These are phyloP conservation scores for Cicer bijugum DNA, from an alignment of 306 rosid species.

Conservation along the genomic window DNA sequence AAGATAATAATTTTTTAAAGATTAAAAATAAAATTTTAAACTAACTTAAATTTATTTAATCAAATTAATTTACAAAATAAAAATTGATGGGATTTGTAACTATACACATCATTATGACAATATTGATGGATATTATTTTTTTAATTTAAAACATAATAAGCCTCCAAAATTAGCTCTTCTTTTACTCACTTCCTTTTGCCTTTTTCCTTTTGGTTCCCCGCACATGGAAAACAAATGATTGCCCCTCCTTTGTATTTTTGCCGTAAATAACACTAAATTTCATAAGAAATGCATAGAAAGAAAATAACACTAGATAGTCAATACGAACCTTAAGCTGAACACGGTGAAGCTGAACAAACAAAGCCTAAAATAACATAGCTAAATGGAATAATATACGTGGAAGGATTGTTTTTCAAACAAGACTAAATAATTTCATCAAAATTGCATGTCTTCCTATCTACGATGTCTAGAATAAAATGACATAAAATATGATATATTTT, in stretches of 20 bases:
- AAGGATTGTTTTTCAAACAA: neutral
- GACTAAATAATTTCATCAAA: neutral
- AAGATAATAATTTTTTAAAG: no score
- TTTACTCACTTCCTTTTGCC: neutral
- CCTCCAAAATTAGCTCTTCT: neutral
- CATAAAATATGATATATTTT: no score
- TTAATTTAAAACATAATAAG: neutral
- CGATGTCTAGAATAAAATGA: neutral
- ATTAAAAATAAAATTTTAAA: no score
- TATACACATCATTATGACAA: no score
- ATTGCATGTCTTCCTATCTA: neutral
- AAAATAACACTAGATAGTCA: neutral
- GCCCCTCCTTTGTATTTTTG: conserved; percentile 4
- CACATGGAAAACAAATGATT: conserved; percentile 42
- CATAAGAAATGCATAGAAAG: neutral
- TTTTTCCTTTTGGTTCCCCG: neutral
- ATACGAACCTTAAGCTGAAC: no score
- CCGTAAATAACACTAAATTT: neutral
- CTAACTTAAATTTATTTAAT: no score
- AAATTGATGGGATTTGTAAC: no score
- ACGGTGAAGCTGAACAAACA: neutral
- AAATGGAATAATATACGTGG: neutral
- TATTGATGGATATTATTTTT: no score
- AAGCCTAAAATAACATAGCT: neutral
- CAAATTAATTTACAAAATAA: no score